Evolutionary conservation across 1,284 basidiomycete species (phyloP).

Genomic region (Phylloboletellus chloephorus): DNA sequence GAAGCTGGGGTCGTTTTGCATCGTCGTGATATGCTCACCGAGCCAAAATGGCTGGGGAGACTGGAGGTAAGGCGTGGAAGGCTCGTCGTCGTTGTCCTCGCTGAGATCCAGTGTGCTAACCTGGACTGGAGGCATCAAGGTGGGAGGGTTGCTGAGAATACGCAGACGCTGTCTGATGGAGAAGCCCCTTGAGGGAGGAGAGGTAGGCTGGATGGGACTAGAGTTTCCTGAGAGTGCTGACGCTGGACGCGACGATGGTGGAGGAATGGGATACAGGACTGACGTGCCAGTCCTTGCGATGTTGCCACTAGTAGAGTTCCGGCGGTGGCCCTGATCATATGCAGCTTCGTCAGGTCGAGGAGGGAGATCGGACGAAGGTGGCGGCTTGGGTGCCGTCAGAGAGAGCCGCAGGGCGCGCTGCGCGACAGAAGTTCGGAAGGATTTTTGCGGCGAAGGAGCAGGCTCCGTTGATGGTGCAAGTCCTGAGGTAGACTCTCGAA

Average conservation of each 20-base stretch:
- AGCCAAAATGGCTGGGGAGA: conserved; percentile 43
- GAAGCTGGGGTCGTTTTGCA: conserved; percentile 55
- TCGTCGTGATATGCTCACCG: conserved; percentile 52
- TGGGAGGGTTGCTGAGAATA: conserved; percentile 43
- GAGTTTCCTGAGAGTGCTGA: conserved; percentile 11
- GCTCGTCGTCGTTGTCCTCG: conserved; percentile 21
- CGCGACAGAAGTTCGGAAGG: conserved; percentile 49
- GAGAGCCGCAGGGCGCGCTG: conserved; percentile 55
- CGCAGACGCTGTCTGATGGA: conserved; percentile 58
- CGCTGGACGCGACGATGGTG: conserved; percentile 39
- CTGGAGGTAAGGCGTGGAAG: conserved; percentile 25
- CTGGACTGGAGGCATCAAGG: conserved; percentile 14
- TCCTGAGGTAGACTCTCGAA: conserved; percentile 25
- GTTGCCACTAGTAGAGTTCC: conserved; percentile 38
- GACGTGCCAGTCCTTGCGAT: conserved; percentile 15
- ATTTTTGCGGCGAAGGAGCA: conserved; percentile 39
- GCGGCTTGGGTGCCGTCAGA: conserved; percentile 55
- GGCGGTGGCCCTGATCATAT: conserved; percentile 32
- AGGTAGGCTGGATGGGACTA: conserved; percentile 15
- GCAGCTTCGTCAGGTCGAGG: conserved; percentile 54
- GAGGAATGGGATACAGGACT: conserved; percentile 34
- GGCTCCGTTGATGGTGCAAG: conserved; percentile 33
- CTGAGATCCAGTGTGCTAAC: conserved; percentile 28
- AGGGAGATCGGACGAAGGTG: conserved; percentile 50
- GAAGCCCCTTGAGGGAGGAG: conserved; percentile 33